Evolutionary conservation across 2,329 filamentous ascomycete genomes (phyloP).

Genomic region (Fusarium anguioides): DNA sequence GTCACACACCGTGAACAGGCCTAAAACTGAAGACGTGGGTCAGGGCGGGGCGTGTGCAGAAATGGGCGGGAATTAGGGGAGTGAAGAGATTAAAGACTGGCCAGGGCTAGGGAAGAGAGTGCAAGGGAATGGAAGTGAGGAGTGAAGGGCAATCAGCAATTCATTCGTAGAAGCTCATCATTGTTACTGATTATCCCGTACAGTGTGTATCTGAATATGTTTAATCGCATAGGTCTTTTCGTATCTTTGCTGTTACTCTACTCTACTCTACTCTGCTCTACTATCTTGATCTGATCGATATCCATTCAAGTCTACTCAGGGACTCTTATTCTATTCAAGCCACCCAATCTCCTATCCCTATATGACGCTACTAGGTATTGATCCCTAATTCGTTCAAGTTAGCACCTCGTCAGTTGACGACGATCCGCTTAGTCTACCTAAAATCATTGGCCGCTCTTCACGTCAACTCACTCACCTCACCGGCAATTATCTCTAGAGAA

Average conservation of each 20-base stretch:
- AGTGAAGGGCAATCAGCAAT: background rate
- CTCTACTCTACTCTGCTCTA: no score
- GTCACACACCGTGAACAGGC: slow-evolving; percentile 22
- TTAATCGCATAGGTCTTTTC: background rate
- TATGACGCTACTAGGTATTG: background rate
- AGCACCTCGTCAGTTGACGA: slow-evolving; percentile 10
- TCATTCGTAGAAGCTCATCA: background rate
- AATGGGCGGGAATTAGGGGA: slow-evolving; percentile 34
- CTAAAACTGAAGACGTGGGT: slow-evolving; percentile 29
- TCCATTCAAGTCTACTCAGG: background rate
- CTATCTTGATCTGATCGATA: background rate
- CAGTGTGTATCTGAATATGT: background rate
- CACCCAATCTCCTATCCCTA: background rate
- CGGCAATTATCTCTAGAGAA: slow-evolving; percentile 5
- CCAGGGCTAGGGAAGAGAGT: background rate
- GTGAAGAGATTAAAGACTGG: slow-evolving; percentile 33
- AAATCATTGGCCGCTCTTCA: slow-evolving; percentile 34
- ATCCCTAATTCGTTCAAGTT: background rate
- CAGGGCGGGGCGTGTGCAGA: slow-evolving; percentile 33
- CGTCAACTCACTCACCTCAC: slow-evolving; percentile 30
- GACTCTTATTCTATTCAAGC: slow-evolving; percentile 1
- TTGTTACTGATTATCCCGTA: background rate
- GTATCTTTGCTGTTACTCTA: background rate
- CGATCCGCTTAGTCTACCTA: slow-evolving; percentile 18
- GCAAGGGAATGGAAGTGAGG: background rate